Base-by-base conservation (phyloP, 768 basidiomycete species). In the Mycena floridula region DNA sequence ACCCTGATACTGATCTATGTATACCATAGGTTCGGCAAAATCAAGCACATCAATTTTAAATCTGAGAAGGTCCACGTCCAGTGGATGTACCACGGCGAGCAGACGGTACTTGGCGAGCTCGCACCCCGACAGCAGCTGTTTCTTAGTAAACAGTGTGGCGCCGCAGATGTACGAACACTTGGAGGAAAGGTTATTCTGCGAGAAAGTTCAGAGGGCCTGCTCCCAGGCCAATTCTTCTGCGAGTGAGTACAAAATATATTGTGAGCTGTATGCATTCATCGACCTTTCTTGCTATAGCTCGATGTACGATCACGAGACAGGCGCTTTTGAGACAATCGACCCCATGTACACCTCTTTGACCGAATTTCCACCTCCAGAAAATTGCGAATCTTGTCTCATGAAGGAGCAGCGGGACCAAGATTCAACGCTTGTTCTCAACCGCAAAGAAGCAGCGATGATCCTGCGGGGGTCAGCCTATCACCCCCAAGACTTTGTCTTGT, bases 31-130 rank as follows among this genome's bases (percentile, higher is more conserved):
- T 88, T 89, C 59, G 85, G 70, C 0, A 70, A 69, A 52, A 79
- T 90, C 21, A 56, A 81, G 0, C 74, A 68, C 41, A 72, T 88
- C 45, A 59, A 71, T 13, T 61, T 66, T 25, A 60, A 67, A 13
- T 47, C 62, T 4, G 60, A 69, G 43, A 60, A 46, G 2, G 73
- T 76, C 1, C 89, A 91, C 58, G 61, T 85, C 8, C 85, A 79
- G 25, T 91, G 86, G 86, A 76, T 85, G 23, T 74, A 84, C 43
- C 88, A 90, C 53, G 76, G 79, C 0, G 74, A 76, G 0, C 72
- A 75, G 44, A 83, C 79, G 0, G 57, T 77, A n/a, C 56, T 88
- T 22, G 64, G 70, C 23, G 80, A 87, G 47, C 59, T 89, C 12
- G 74, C 73, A 0, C 63, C 83, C 45, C 65, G 76, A 0, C 79